Conservation (phyloP, 768 basidiomycete genomes). For the Mycena kentingensis region DNA sequence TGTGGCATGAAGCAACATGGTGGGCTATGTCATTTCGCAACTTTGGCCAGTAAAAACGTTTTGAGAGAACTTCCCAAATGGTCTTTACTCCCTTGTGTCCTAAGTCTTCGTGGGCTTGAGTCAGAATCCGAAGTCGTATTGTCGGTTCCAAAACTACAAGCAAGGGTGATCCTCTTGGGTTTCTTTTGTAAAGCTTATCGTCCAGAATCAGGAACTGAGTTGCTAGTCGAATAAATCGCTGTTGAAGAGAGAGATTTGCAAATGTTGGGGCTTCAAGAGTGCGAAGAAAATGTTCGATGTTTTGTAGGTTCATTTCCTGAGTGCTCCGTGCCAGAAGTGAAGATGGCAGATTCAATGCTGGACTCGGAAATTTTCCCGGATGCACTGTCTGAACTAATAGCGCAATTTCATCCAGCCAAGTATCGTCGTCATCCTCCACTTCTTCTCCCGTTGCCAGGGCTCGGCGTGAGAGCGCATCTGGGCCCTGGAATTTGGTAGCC, state of each 20-base stretch:
- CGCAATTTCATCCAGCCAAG: slow-evolving; percentile 8
- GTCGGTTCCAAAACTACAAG: slow-evolving; percentile 17
- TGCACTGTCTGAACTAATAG: not conserved
- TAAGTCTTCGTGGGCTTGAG: slow-evolving; percentile 20
- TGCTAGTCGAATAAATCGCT: slow-evolving; percentile 12
- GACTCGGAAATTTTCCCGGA: not conserved
- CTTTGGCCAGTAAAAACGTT: slow-evolving; percentile 30
- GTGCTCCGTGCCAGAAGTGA: not conserved
- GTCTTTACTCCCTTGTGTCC: slow-evolving; percentile 28
- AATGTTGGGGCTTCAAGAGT: slow-evolving; percentile 17
- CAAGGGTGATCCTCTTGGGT: not conserved
- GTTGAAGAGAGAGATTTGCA: not conserved
- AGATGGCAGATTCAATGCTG: not conserved
- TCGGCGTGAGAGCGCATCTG: slow-evolving; percentile 41
- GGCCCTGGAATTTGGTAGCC: slow-evolving; percentile 32
- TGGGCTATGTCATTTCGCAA: slow-evolving; percentile 24
- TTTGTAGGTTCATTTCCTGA: not conserved
- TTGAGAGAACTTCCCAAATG: not conserved
- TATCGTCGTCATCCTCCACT: slow-evolving; percentile 28
- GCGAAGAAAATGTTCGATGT: slow-evolving; percentile 20
- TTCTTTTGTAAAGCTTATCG: slow-evolving; percentile 8
- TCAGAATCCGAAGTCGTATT: slow-evolving; percentile 5
- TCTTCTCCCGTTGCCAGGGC: slow-evolving; percentile 20
- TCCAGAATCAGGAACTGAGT: slow-evolving; percentile 13
- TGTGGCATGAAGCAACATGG: slow-evolving; percentile 29